These are phyloP conservation scores for Glycine tomentella DNA, from an alignment of 306 rosid species.

Conservation along the genomic window DNA sequence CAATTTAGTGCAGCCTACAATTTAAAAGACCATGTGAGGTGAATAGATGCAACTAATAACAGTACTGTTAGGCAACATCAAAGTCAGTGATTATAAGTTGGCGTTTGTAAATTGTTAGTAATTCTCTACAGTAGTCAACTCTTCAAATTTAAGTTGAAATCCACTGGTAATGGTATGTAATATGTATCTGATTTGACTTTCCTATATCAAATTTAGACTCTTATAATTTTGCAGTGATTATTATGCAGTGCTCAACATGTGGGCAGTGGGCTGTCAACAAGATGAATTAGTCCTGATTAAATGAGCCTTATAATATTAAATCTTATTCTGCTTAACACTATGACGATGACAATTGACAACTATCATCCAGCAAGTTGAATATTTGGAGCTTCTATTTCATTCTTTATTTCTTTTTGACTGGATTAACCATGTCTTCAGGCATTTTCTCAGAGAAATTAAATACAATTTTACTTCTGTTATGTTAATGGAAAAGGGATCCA, in stretches of 20 bases:
- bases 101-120: background rate
- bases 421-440: constrained; percentile 2
- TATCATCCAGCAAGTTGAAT: background rate
- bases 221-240: background rate
- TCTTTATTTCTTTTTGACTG: constrained; percentile 11
- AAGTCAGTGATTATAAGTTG: constrained; percentile 3
- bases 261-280: background rate
- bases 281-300: constrained; percentile 11
- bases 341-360: constrained; percentile 7
- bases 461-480: constrained; percentile 2
- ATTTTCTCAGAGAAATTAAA: constrained; percentile 8
- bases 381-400: constrained; percentile 24
- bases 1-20: constrained; percentile 1
- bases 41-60: constrained; percentile 13
- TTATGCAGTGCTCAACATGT: background rate
- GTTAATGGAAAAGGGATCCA: background rate
- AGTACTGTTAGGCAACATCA: constrained; percentile 17
- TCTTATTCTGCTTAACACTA: background rate
- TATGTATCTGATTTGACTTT: too few relatives aligned
- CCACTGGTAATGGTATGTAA: too few relatives aligned
- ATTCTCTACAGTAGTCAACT: background rate
- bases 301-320: constrained; percentile 12
- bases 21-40: constrained; percentile 18
- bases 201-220: background rate
- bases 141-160: too few relatives aligned